Base-by-base conservation (phyloP, 176 grass and related monocot genomes). In the Carex cristatella region DNA sequence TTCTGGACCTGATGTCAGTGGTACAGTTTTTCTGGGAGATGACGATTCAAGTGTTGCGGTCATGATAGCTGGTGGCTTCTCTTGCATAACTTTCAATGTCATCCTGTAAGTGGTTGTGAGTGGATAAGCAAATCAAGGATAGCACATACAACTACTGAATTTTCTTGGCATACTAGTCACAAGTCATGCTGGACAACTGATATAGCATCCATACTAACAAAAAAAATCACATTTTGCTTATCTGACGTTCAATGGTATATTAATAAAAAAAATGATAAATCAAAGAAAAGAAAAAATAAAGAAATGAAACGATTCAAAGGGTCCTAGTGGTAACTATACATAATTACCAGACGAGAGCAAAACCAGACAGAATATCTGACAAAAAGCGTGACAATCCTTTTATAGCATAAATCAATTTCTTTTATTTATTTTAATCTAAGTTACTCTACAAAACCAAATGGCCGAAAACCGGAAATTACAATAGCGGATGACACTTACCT, bases 31-130 rank as follows among this genome's bases (percentile, higher is more conserved):
- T 78, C 30, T 62, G n/a, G 86, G 77, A 64, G 84, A 88, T 85
- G 91, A 91, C 32, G 81, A 85, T 85, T 88, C 70, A 60, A 94
- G 81, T 86, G 90, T 94, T 83, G 91, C 96, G 10, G 84, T 94
- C 83, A 92, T 88, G 53, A 85, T 84, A 74, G 86, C 80, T 72
- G 91, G 84, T 28, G 86, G 78, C 84, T 99, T 95, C 81, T 99
- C 90, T 72, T 94, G 75, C 68, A 99, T 79, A 80, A 91, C 94
- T 79, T 16, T 91, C 35, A 78, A 91, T 78, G 61, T 77, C 61
- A 83, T 83, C 61, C 81, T 83, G 81, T 31, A 65, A 55, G 27
- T 8, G 37, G 11, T 51, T 77, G 7, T 57, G 4, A 78, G 74
- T 57, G 49, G 5, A 15, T 57, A 5, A 0, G 74, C 10, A 57